phyloP scores from a whole-genome alignment of 805 yeast genomes.

The Yueomyces sinensis region DNA sequence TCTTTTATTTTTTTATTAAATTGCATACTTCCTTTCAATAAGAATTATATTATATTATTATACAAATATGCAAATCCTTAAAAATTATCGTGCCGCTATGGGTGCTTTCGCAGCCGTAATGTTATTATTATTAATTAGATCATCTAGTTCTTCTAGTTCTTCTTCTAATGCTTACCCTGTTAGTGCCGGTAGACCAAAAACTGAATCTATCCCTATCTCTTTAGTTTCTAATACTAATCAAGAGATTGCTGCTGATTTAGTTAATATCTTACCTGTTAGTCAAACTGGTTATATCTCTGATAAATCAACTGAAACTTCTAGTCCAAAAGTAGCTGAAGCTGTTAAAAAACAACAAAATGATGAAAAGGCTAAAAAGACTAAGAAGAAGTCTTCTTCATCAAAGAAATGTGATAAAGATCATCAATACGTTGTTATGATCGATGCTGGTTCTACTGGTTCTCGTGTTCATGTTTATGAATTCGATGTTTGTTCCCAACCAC shows the following conservation, averaged over 20 bases:
- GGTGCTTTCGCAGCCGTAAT: constrained; percentile 39
- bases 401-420: constrained; percentile 28
- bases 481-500: constrained; percentile 76
- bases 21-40: too few relatives aligned
- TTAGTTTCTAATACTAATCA: background rate
- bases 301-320: constrained; percentile 8
- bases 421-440: constrained; percentile 84
- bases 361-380: background rate
- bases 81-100: constrained; percentile 37
- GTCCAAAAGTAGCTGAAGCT: constrained; percentile 16
- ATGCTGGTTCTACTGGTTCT: constrained; percentile 97
- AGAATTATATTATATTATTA: too few relatives aligned
- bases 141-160: constrained; percentile 19
- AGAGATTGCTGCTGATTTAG: background rate
- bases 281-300: constrained; percentile 17
- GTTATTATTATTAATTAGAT: constrained; percentile 35
- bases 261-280: constrained; percentile 10
- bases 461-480: constrained; percentile 90
- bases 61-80: constrained; percentile 1
- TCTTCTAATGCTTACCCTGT: background rate
- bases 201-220: background rate
- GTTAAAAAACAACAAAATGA: constrained; percentile 4
- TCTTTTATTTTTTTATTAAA: too few relatives aligned
- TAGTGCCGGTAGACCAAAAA: background rate
- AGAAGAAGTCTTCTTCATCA: background rate